Percentiles rank a stretch among this genome's conserved stretches.
Conservation (phyloP, 768 basidiomycete species). For the Bullera alba region DNA sequence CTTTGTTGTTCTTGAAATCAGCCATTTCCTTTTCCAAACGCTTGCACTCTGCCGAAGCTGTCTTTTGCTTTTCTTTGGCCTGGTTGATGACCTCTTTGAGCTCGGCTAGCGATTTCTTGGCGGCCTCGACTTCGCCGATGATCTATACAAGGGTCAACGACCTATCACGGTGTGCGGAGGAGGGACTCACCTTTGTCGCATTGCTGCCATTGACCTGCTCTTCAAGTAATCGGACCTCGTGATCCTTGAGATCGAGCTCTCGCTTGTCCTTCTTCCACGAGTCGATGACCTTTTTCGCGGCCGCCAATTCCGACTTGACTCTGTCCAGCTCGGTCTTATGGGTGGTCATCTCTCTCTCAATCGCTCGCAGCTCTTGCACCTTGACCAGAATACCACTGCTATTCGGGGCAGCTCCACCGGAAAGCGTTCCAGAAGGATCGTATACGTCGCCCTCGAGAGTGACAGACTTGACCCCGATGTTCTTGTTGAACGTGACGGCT, state of each 20-base stretch:
- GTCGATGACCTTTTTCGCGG: slow-evolving; percentile 47
- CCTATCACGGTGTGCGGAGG: not conserved
- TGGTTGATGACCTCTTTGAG: slow-evolving; percentile 43
- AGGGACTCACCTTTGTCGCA: slow-evolving; percentile 67
- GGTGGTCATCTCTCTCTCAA: slow-evolving; percentile 57
- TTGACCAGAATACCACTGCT: slow-evolving; percentile 63
- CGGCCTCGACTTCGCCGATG: slow-evolving; percentile 66
- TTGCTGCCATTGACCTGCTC: slow-evolving; percentile 84
- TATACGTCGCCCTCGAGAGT: slow-evolving; percentile 94
- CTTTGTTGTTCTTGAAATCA: slow-evolving; percentile 98
- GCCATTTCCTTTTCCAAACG: slow-evolving; percentile 94
- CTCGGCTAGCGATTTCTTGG: slow-evolving; percentile 58
- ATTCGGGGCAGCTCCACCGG: slow-evolving; percentile 79
- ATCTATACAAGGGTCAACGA: slow-evolving; percentile 51
- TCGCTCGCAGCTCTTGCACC: slow-evolving; percentile 71
- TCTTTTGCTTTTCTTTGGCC: slow-evolving; percentile 69
- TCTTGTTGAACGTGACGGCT: slow-evolving; percentile 71
- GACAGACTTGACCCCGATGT: slow-evolving; percentile 69
- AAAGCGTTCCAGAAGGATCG: slow-evolving; percentile 88
- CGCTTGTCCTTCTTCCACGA: slow-evolving; percentile 51
- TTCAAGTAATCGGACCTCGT: slow-evolving; percentile 72
- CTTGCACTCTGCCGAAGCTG: slow-evolving; percentile 67
- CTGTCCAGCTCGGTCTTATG: slow-evolving; percentile 52
- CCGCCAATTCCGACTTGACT: slow-evolving; percentile 56
- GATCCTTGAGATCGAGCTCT: slow-evolving; percentile 81